Conservation (phyloP, 1,284 basidiomycete genomes). For the Apiotrichum montevideense region DNA sequence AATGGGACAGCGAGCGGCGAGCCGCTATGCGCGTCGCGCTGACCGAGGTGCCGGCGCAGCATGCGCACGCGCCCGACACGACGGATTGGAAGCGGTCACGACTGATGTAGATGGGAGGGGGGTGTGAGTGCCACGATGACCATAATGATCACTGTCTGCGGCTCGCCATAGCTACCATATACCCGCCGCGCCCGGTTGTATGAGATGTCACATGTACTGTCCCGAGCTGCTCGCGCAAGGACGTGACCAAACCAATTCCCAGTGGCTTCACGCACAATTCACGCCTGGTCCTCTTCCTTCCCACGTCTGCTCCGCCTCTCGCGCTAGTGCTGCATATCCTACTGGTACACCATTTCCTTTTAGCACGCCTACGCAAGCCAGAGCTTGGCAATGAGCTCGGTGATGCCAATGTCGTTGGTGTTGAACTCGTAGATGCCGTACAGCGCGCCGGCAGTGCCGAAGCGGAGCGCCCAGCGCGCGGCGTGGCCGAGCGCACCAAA, state of each 20-base stretch:
- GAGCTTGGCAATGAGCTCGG: constrained; percentile 60
- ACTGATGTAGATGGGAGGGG: not conserved
- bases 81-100: constrained; percentile 25
- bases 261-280: not conserved
- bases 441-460: constrained; percentile 73
- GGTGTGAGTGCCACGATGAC: not conserved
- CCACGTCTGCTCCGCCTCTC: too few relatives aligned
- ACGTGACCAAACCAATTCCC: too few relatives aligned
- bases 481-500: constrained; percentile 72
- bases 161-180: too few relatives aligned
- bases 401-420: constrained; percentile 86
- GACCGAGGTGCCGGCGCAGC: constrained; percentile 17
- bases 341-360: constrained; percentile 17
- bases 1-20: constrained; percentile 6
- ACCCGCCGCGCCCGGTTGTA: too few relatives aligned
- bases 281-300: too few relatives aligned
- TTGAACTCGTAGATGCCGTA: constrained; percentile 96
- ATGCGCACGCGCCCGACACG: not conserved
- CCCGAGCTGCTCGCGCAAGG: too few relatives aligned
- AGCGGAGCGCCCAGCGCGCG: constrained; percentile 67
- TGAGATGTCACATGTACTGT: too few relatives aligned
- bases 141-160: not conserved
- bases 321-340: constrained; percentile 17
- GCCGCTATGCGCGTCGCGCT: constrained; percentile 16
- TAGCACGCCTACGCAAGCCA: constrained; percentile 56